A percentile compares a stretch with the other conserved stretches of the same genome.
phyloP scores from a whole-genome alignment of 2,329 filamentous ascomycete species.

The Plectosphaerella plurivora region DNA sequence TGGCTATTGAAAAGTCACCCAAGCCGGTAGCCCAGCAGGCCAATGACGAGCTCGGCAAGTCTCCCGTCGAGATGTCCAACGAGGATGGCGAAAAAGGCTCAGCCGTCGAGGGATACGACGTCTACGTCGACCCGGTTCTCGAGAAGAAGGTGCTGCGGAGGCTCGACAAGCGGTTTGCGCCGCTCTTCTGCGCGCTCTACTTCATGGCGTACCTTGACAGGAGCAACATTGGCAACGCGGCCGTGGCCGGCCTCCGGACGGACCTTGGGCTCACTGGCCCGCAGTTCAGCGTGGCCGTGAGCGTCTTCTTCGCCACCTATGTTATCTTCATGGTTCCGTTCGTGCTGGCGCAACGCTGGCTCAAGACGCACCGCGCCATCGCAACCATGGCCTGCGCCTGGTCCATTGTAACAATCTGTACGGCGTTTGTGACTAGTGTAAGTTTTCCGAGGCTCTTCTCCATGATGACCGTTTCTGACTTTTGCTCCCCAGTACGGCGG shows the following conservation, averaged over 20 bases:
- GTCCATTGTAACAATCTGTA: slow-evolving; percentile 8
- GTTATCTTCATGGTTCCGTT: slow-evolving; percentile 56
- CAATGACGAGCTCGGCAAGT: neutral
- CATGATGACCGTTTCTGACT: too few species aligned
- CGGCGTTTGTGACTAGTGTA: slow-evolving; percentile 3
- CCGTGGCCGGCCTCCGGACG: slow-evolving; percentile 50
- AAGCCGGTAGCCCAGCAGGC: neutral
- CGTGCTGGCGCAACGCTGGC: slow-evolving; percentile 3
- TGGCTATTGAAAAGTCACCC: neutral
- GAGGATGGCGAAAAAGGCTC: neutral
- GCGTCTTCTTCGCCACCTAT: slow-evolving; percentile 57
- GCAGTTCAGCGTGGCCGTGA: slow-evolving; percentile 54
- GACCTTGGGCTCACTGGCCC: slow-evolving; percentile 46
- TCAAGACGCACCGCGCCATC: slow-evolving; percentile 5
- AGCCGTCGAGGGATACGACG: neutral
- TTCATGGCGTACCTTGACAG: slow-evolving; percentile 21
- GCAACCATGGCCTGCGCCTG: slow-evolving; percentile 6
- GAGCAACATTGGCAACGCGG: slow-evolving; percentile 50
- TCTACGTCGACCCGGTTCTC: neutral
- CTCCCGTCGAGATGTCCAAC: neutral
- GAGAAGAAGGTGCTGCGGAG: slow-evolving; percentile 2
- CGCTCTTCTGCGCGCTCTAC: slow-evolving; percentile 1
- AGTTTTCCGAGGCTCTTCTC: too few species aligned
- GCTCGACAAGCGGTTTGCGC: slow-evolving; percentile 1
- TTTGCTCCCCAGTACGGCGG: neutral